Evolutionary conservation across 768 basidiomycete species (phyloP).

Genomic region (Amanita pseudoporphyria): DNA sequence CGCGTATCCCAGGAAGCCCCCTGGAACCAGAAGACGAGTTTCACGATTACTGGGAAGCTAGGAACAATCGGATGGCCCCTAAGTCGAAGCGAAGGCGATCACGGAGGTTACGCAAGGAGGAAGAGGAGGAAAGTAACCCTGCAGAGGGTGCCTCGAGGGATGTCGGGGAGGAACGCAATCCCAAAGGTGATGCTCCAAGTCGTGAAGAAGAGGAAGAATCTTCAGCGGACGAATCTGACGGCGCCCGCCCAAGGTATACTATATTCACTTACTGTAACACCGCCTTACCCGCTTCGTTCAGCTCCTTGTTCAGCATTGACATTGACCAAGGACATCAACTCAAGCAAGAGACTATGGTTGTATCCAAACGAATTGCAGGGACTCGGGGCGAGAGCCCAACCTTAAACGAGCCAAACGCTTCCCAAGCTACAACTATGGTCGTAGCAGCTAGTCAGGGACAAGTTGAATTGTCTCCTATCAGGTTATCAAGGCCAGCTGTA

Average conservation of each 20-base stretch:
- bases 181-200: no score
- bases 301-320: neutral
- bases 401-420: slow-evolving; percentile 2
- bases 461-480: neutral
- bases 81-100: neutral
- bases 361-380: neutral
- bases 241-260: neutral
- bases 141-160: neutral
- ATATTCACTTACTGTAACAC: neutral
- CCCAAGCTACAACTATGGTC: slow-evolving; percentile 6
- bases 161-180: neutral
- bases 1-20: neutral
- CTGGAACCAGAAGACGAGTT: neutral
- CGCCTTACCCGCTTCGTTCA: neutral
- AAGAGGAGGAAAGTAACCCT: slow-evolving; percentile 1
- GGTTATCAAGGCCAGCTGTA: neutral
- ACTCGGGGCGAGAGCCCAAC: no score
- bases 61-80: neutral
- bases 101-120: neutral
- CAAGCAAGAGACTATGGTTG: neutral
- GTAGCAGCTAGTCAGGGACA: slow-evolving; percentile 6
- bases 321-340: neutral
- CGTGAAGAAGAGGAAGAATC: no score
- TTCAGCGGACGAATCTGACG: neutral
- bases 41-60: neutral